Base-by-base conservation (phyloP, 2,329 filamentous ascomycete species). In the Penicillium sp. region DNA sequence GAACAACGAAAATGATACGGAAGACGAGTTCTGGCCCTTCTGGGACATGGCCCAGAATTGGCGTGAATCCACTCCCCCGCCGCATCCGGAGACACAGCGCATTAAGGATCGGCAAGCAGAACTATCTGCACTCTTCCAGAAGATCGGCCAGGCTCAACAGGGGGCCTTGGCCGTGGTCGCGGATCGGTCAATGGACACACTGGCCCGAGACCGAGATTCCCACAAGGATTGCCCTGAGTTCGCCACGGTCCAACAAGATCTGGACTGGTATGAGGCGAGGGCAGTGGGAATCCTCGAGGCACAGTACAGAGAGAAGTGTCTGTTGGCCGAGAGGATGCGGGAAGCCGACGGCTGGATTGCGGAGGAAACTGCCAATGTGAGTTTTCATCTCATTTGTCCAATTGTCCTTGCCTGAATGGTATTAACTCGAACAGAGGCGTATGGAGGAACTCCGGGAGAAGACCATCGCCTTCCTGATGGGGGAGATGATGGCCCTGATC, bases 51-150 rank as follows among this genome's bases (percentile, higher is more conserved):
- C 61, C 31, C 67, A 71, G 31, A 57, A 59, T 18, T 63, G 66
- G 29, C 59, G 62, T 44, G 57, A 59, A 36, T 62, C 61, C 14
- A 68, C 70, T 13, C 67, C 69, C 13, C 69, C 68, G 2, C 67
- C 68, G 5, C 65, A 60, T 53, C 63, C 65, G 46, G 58, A 65
- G 31, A 65, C 71, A 33, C 63, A 70, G 54, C 64, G 66, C 29
- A 64, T 74, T 19, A 67, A 69, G 47, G 63, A 69, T 36, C 68
- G 73, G 8, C 71, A 75, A 57, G 66, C 67, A 13, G 71, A 75
- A 51, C 50, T 76, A 30, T 70, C 72, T 36, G 64, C 65, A 22
- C 64, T 69, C 8, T 76, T 72, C 53, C 71, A 68, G 49, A 67
- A 64, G 41, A 65, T 76, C 11, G 72, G 69, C 22, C 61, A 65